Percentiles rank a stretch among this genome's conserved stretches.
Evolutionary conservation across 306 rosid genomes (phyloP).

Genomic region (Sphenostylis stenocarpa): DNA sequence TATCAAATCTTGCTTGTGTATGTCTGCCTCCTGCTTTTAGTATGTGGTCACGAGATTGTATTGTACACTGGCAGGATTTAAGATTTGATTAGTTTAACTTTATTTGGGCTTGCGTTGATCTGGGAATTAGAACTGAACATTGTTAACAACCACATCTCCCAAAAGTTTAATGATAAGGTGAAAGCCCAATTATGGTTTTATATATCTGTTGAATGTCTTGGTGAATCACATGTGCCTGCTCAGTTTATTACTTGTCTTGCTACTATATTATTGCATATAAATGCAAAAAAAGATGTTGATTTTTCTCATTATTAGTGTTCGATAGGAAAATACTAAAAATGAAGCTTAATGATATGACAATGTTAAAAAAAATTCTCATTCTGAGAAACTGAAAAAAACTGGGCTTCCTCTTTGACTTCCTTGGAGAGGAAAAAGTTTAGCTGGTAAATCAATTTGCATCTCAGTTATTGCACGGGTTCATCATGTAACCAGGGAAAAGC

Average conservation of each 20-base stretch:
- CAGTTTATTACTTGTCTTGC: background rate
- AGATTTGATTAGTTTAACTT: background rate
- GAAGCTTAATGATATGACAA: background rate
- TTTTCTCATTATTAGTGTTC: background rate
- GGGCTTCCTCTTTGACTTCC: background rate
- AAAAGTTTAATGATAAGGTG: background rate
- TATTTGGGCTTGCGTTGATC: background rate
- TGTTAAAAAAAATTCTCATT: background rate
- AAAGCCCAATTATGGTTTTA: background rate
- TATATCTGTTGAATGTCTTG: background rate
- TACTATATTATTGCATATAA: background rate
- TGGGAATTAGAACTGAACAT: background rate
- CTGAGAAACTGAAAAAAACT: background rate
- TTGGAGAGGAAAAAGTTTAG: background rate
- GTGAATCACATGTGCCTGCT: background rate
- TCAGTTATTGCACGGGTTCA: background rate
- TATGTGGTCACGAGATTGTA: background rate
- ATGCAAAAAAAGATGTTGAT: background rate
- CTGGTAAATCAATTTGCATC: background rate
- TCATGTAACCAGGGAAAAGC: background rate
- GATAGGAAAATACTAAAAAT: slow-evolving; percentile 8
- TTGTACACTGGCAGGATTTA: background rate
- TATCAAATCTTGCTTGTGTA: slow-evolving; percentile 4
- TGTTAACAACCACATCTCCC: background rate
- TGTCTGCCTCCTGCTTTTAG: background rate